Percentiles rank a stretch among this genome's conserved stretches.
Evolutionary conservation across 257 asterid species (phyloP).

Genomic region (Nicotiana obtusifolia): DNA sequence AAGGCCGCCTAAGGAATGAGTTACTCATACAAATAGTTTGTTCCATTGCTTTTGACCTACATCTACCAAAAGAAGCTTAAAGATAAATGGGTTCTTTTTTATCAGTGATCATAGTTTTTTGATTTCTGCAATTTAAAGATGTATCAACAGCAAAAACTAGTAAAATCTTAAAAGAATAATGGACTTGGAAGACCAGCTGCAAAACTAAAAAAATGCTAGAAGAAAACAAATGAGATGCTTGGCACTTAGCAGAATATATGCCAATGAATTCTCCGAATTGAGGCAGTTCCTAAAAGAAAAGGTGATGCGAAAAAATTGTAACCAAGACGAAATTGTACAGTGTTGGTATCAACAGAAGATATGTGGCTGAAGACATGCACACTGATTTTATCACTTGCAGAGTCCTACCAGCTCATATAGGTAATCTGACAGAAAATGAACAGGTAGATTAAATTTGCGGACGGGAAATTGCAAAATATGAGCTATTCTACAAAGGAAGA

Average conservation of each 20-base stretch:
- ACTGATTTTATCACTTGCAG: neutral
- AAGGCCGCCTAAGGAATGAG: neutral
- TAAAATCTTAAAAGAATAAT: neutral
- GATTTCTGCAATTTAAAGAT: neutral
- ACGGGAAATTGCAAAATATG: neutral
- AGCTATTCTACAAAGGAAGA: neutral
- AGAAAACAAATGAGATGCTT: neutral
- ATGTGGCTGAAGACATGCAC: neutral
- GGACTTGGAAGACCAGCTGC: neutral
- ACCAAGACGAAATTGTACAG: neutral
- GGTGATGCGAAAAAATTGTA: neutral
- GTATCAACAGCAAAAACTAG: neutral
- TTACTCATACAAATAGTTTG: neutral
- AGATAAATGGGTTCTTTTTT: neutral
- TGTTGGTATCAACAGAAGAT: neutral
- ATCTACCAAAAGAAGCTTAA: neutral
- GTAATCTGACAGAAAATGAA: neutral
- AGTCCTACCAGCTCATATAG: neutral
- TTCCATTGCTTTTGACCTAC: neutral
- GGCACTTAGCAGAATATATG: neutral
- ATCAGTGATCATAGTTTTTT: neutral
- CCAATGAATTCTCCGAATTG: neutral
- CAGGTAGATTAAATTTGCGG: neutral
- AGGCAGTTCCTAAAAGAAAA: neutral
- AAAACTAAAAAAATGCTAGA: neutral